Evolutionary conservation across 441 rosid species (phyloP).

Genomic region (Mallotus japonicus): DNA sequence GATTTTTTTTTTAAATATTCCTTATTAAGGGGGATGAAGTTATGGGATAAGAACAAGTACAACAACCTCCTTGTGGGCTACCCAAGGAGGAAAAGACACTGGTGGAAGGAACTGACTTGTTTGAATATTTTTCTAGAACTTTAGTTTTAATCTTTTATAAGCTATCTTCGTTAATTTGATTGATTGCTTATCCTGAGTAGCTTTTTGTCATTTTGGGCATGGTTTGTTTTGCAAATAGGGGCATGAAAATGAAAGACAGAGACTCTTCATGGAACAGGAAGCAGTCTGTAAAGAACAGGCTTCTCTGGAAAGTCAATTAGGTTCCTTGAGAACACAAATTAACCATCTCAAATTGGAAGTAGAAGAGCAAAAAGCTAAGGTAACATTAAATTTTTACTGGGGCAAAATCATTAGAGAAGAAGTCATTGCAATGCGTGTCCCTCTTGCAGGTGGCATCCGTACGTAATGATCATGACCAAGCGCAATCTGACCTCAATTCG

Average conservation of each 20-base stretch:
- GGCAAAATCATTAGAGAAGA: constrained; percentile 10
- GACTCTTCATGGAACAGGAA: constrained; percentile 90
- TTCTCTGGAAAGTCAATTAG: constrained; percentile 80
- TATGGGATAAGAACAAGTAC: neutral
- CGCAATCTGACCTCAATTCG: constrained; percentile 64
- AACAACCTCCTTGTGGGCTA: neutral
- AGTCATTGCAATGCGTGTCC: constrained; percentile 23
- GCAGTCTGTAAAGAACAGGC: constrained; percentile 67
- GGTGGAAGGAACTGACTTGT: neutral
- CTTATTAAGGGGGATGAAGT: neutral
- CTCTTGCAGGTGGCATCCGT: constrained; percentile 60
- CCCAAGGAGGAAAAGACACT: neutral
- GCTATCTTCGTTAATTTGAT: neutral
- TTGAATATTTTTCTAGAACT: constrained; percentile 5
- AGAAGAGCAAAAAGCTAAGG: constrained; percentile 72
- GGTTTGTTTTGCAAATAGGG: constrained; percentile 44
- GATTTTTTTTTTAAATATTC: neutral
- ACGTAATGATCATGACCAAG: constrained; percentile 57
- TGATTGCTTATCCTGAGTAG: neutral
- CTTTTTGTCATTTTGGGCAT: constrained; percentile 16
- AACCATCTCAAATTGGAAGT: constrained; percentile 59
- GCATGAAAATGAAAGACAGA: constrained; percentile 81
- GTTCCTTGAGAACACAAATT: constrained; percentile 60
- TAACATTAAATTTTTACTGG: constrained; percentile 27
- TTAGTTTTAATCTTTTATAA: neutral